Evolutionary conservation across 169 alveolate genomes (phyloP).

Genomic region (Eimeria tenella): DNA sequence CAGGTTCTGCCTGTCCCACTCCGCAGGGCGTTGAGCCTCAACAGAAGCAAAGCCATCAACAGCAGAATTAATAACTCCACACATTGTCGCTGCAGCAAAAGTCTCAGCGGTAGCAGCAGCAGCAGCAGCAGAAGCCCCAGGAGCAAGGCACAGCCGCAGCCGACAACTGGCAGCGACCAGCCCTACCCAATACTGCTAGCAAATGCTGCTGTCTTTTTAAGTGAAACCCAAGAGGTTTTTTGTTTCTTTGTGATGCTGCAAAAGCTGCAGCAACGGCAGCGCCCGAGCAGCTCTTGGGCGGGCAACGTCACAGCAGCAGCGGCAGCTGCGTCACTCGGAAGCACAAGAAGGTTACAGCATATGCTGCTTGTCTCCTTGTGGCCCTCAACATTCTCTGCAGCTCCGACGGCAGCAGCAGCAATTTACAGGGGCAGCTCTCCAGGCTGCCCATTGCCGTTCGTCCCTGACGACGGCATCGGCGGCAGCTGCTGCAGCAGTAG

Average conservation of each 20-base stretch:
- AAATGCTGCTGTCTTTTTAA: not conserved
- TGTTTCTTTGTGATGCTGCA: not conserved
- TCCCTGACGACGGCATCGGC: not conserved
- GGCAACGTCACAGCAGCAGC: slow-evolving; percentile 47
- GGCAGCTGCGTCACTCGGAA: not conserved
- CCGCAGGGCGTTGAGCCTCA: not conserved
- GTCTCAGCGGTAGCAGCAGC: not conserved
- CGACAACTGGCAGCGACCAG: not conserved
- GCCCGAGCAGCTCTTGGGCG: not conserved
- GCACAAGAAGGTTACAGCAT: not conserved
- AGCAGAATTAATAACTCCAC: not conserved
- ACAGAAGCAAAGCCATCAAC: not conserved
- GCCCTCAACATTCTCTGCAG: not conserved
- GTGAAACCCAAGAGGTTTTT: not conserved
- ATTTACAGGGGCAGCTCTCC: not conserved
- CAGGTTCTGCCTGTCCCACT: no score
- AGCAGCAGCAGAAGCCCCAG: slow-evolving; percentile 36
- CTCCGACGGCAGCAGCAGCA: slow-evolving; percentile 23
- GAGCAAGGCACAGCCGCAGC: slow-evolving; percentile 27
- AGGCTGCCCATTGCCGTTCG: not conserved
- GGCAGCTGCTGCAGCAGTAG: not conserved
- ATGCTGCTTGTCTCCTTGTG: not conserved
- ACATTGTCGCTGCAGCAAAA: not conserved
- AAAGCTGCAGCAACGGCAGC: slow-evolving; percentile 35
- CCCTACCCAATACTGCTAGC: not conserved